A percentile compares a stretch with the other conserved stretches of the same genome.
These are phyloP conservation scores for Boletus patriciae DNA, from an alignment of 768 basidiomycete genomes.

Conservation along the genomic window DNA sequence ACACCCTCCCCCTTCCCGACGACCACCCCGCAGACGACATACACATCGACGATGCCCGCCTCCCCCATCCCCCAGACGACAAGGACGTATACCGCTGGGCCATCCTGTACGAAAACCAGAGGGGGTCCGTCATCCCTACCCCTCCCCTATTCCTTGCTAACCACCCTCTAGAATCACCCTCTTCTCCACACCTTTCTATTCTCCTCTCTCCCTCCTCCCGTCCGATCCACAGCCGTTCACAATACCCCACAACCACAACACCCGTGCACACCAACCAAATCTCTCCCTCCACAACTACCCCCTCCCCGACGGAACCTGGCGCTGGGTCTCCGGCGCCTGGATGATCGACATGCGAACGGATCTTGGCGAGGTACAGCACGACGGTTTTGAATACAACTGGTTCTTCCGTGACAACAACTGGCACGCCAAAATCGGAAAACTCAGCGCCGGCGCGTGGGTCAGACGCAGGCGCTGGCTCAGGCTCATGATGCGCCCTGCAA, in stretches of 20 bases:
- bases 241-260: slow-evolving; percentile 42
- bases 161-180: slow-evolving; percentile 50
- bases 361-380: slow-evolving; percentile 70
- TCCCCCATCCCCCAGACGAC: slow-evolving; percentile 31
- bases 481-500: slow-evolving; percentile 74
- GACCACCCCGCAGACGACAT: slow-evolving; percentile 25
- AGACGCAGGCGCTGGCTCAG: slow-evolving; percentile 80
- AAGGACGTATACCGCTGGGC: slow-evolving; percentile 73
- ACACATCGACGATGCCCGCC: slow-evolving; percentile 27
- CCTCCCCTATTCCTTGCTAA: slow-evolving; percentile 5
- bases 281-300: slow-evolving; percentile 64
- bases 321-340: slow-evolving; percentile 78
- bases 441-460: slow-evolving; percentile 72
- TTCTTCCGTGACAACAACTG: slow-evolving; percentile 65
- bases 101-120: slow-evolving; percentile 77
- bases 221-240: slow-evolving; percentile 76
- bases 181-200: slow-evolving; percentile 75
- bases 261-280: slow-evolving; percentile 49
- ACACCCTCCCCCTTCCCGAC: not conserved
- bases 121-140: slow-evolving; percentile 52
- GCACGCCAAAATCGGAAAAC: slow-evolving; percentile 58
- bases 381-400: slow-evolving; percentile 89
- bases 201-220: slow-evolving; percentile 65
- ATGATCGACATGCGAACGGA: slow-evolving; percentile 88
- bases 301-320: slow-evolving; percentile 78